A percentile compares a stretch with the other conserved stretches of the same genome.
These are phyloP conservation scores for Borovskyia barvae DNA, from an alignment of 208 protist genomes.

Conservation along the genomic window DNA sequence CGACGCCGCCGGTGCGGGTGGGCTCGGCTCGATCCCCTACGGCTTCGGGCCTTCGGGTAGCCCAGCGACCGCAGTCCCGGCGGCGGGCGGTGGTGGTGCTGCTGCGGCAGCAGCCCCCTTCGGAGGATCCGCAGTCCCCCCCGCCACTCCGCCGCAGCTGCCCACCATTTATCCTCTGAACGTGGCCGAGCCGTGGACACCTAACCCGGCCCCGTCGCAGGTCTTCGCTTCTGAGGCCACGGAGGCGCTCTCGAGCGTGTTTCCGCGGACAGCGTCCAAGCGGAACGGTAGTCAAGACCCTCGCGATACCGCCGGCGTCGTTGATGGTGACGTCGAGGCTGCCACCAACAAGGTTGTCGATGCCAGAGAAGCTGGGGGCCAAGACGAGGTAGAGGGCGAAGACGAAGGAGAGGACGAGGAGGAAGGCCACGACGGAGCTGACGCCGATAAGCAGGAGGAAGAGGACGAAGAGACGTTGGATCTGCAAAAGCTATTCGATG, in stretches of 20 bases:
- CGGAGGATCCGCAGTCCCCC: too few species aligned
- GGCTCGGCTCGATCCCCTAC: too few species aligned
- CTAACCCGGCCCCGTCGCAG: slow-evolving; percentile 4
- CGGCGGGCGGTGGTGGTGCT: too few species aligned
- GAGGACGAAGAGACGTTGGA: slow-evolving; percentile 19
- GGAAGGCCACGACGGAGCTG: background rate
- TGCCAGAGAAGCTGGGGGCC: slow-evolving; percentile 1
- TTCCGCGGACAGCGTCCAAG: slow-evolving; percentile 21
- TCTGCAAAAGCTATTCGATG: slow-evolving; percentile 21
- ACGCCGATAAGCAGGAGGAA: slow-evolving; percentile 12
- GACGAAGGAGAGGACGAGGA: slow-evolving; percentile 8
- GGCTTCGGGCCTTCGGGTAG: too few species aligned
- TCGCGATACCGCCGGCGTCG: background rate
- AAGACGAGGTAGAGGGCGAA: slow-evolving; percentile 2
- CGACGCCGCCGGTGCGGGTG: too few species aligned
- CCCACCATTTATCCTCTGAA: too few species aligned
- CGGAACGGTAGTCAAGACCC: background rate
- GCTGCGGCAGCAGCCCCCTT: too few species aligned
- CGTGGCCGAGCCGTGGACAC: slow-evolving; percentile 22
- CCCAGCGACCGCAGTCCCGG: too few species aligned
- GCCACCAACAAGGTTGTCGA: background rate
- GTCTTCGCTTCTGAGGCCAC: background rate
- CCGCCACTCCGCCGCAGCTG: too few species aligned
- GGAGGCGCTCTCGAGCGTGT: slow-evolving; percentile 11
- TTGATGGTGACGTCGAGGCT: background rate